Evolutionary conservation across 1,139 yeast species (phyloP).

Genomic region (Protomyces pachydermus): DNA sequence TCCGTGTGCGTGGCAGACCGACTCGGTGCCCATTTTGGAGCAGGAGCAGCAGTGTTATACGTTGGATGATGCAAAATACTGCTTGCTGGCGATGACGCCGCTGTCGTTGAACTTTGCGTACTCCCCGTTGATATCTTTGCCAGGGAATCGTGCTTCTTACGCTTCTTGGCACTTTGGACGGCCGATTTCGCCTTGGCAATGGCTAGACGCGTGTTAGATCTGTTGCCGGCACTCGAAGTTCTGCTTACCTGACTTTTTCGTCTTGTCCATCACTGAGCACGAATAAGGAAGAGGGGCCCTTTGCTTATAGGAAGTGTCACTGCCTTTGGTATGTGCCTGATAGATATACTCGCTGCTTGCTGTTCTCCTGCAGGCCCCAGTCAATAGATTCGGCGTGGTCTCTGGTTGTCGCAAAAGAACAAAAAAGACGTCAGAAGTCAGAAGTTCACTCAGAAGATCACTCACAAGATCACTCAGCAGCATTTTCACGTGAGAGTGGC

Average conservation of each 20-base stretch:
- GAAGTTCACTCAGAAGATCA: neutral
- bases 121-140: neutral
- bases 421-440: no score
- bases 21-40: constrained; percentile 8
- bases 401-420: no score
- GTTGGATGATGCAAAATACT: neutral
- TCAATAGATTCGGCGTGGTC: no score
- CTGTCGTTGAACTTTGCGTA: neutral
- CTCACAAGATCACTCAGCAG: neutral
- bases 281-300: neutral
- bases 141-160: constrained; percentile 14
- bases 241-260: constrained; percentile 10
- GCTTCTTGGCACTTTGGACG: constrained; percentile 22
- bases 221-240: neutral
- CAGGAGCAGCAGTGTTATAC: neutral
- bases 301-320: no score
- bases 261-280: constrained; percentile 9
- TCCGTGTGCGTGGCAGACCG: constrained; percentile 4
- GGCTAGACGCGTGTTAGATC: neutral
- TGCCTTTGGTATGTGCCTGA: no score
- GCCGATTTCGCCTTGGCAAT: constrained; percentile 25
- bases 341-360: no score
- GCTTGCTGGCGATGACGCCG: neutral
- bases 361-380: no score
- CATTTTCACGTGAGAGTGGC: neutral